These are phyloP conservation scores for Eremothecium cymbalariae DNA, from an alignment of 1,139 yeast genomes.

Conservation along the genomic window DNA sequence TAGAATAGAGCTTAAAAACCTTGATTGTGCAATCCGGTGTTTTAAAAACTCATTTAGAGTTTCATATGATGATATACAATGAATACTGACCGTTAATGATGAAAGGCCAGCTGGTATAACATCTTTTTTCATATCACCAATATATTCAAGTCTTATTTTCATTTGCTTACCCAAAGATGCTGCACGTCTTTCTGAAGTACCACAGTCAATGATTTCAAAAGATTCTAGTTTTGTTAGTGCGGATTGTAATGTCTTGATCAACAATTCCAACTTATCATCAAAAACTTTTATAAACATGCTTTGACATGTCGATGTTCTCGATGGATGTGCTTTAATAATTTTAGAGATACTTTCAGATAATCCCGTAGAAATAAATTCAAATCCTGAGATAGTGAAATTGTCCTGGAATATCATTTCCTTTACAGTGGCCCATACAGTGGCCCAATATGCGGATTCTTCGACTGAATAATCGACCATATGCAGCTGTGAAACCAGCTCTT, in stretches of 20 bases:
- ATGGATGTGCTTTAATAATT: conserved; percentile 31
- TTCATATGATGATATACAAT: conserved; percentile 79
- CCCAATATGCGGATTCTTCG: conserved; percentile 38
- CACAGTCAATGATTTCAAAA: conserved; percentile 61
- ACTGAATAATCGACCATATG: conserved; percentile 12
- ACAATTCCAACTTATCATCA: conserved; percentile 34
- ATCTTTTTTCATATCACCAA: conserved; percentile 30
- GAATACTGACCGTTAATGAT: conserved; percentile 57
- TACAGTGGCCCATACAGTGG: conserved; percentile 41
- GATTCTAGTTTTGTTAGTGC: conserved; percentile 68
- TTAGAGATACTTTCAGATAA: conserved; percentile 43
- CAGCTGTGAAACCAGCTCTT: conserved; percentile 14
- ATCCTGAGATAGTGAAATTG: conserved; percentile 50
- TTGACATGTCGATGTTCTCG: conserved; percentile 33
- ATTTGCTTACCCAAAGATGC: conserved; percentile 68
- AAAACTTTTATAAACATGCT: conserved; percentile 45
- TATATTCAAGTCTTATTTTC: conserved; percentile 42
- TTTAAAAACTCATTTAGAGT: conserved; percentile 60
- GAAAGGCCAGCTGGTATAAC: conserved; percentile 33
- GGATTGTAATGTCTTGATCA: conserved; percentile 59
- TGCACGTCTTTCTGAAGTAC: conserved; percentile 38
- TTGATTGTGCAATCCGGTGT: conserved; percentile 31
- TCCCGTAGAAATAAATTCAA: conserved; percentile 68
- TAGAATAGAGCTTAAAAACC: conserved; percentile 19
- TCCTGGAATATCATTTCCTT: conserved; percentile 30